Evolutionary conservation across 192 early-diverging fungal genomes (phyloP), one percentile per base, ranked within the genome.

Genomic region (Backusella luteola): DNA sequence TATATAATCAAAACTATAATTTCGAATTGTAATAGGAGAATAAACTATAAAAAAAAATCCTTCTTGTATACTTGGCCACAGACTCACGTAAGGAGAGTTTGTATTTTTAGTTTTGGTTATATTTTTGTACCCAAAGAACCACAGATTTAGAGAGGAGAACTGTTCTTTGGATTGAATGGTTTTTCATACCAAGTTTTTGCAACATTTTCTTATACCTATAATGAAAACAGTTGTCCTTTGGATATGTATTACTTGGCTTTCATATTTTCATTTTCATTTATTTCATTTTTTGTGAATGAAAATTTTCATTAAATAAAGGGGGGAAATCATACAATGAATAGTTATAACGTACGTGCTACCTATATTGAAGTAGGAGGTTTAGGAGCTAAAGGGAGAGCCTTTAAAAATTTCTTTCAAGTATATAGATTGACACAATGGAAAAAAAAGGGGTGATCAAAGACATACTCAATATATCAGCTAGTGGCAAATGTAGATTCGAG

Each of bases 231-330:
- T 49, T 49, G 46, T 49, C 46, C 46, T 49, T 49, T 7, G 17
- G 6, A 44, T 44, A 17, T 49, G 19, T 17, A 49, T 19, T 49
- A n/a, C 17, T 49, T 49, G 19, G n/a, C 46, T 21, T 6, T 49
- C 6, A 49, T 21, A 49, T 49, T 7, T 49, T 49, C 46, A n/a
- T 49, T 49, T 63, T 9, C 6, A 49, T 63, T 63, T 29, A 26
- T 63, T 63, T 63, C 26, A 63, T 63, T 63, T 63, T 63, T 63
- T 63, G 53, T 11, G 56, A 63, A 63, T 63, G 56, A 63, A 63
- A 63, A 63, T 14, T 63, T 26, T 63, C 56, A 63, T 63, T 63
- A 63, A 63, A 29, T 63, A 26, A 63, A 63, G 56, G 56, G 26
- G 56, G 23, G 49, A 29, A 14, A 29, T 63, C 23, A 63, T 63